phyloP scores from a whole-genome alignment of 495 filamentous ascomycete species.

The Penicillium macrosclerotiorum region DNA sequence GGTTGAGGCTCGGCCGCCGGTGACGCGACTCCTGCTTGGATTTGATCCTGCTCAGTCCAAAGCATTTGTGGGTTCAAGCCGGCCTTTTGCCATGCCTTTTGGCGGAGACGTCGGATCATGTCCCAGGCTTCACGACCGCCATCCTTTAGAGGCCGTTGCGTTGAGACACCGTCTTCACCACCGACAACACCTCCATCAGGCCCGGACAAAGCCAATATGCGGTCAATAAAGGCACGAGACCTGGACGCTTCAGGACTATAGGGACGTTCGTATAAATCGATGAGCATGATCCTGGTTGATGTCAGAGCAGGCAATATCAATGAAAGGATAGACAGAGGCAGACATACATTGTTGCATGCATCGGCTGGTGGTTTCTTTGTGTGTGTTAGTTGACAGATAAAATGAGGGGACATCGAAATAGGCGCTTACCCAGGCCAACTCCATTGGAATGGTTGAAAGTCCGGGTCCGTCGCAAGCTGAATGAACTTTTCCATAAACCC shows the following conservation, averaged over 20 bases:
- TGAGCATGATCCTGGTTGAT: conserved; percentile 46
- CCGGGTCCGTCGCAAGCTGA: conserved; percentile 48
- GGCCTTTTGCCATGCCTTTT: conserved; percentile 51
- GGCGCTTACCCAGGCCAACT: conserved; percentile 56
- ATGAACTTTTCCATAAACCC: conserved; percentile 57
- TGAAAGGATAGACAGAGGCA: not conserved
- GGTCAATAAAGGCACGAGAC: conserved; percentile 50
- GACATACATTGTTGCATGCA: conserved; percentile 52
- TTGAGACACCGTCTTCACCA: conserved; percentile 48
- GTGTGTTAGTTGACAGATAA: conserved; percentile 6
- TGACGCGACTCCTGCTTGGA: conserved; percentile 34
- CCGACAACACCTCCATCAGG: conserved; percentile 52
- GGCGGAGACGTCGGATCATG: conserved; percentile 52
- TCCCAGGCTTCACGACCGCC: conserved; percentile 55
- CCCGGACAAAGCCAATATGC: conserved; percentile 51
- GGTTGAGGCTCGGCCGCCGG: conserved; percentile 20
- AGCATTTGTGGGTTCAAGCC: conserved; percentile 44
- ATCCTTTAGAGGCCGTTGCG: conserved; percentile 48
- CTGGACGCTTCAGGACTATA: conserved; percentile 46
- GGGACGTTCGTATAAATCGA: conserved; percentile 54
- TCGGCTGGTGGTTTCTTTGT: conserved; percentile 51
- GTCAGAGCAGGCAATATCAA: conserved; percentile 1
- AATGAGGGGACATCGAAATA: no score
- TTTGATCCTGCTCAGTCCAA: conserved; percentile 49
- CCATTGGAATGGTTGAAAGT: conserved; percentile 59